Percentiles rank a stretch among this genome's conserved stretches.
Evolutionary conservation across 148 eudicot species (phyloP).

Genomic region (Hydrangea macrophylla): DNA sequence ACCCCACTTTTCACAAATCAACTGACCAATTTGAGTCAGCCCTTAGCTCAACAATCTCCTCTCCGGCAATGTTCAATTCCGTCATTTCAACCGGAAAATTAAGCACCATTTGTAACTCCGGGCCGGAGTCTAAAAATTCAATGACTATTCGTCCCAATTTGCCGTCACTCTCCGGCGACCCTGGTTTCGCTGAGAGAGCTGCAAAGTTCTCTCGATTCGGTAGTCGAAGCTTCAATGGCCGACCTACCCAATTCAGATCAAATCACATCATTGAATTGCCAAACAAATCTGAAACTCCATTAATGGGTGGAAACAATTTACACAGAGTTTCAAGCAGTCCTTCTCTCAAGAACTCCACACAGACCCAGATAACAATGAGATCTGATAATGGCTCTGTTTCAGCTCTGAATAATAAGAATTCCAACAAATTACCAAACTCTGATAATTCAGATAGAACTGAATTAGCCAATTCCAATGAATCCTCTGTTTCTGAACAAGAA

Average conservation of each 20-base stretch:
- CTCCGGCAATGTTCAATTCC: slow-evolving; percentile 41
- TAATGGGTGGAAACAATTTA: slow-evolving; percentile 33
- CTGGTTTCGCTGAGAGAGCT: slow-evolving; percentile 81
- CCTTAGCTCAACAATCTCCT: slow-evolving; percentile 60
- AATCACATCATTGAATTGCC: slow-evolving; percentile 21
- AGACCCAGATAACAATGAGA: slow-evolving; percentile 18
- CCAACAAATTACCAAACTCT: slow-evolving; percentile 9
- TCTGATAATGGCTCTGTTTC: slow-evolving; percentile 20
- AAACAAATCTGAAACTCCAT: slow-evolving; percentile 21
- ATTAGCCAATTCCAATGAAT: slow-evolving; percentile 37
- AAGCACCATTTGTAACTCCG: neutral
- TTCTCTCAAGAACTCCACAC: slow-evolving; percentile 32
- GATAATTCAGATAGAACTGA: slow-evolving; percentile 21
- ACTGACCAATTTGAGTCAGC: slow-evolving; percentile 49
- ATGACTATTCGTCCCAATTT: slow-evolving; percentile 16
- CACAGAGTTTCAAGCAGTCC: slow-evolving; percentile 62
- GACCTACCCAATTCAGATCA: slow-evolving; percentile 31
- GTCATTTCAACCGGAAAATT: slow-evolving; percentile 19
- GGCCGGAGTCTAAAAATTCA: slow-evolving; percentile 32
- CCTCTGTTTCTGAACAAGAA: slow-evolving; percentile 60
- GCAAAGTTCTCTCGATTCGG: slow-evolving; percentile 86
- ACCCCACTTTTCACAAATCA: slow-evolving; percentile 17
- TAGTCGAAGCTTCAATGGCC: slow-evolving; percentile 72
- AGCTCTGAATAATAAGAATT: no score
- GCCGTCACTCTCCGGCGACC: slow-evolving; percentile 61